A percentile compares a stretch with the other conserved stretches of the same genome.
phyloP scores from a whole-genome alignment of 371 early-diverging fungal genomes.

The Lichtheimia ramosa region DNA sequence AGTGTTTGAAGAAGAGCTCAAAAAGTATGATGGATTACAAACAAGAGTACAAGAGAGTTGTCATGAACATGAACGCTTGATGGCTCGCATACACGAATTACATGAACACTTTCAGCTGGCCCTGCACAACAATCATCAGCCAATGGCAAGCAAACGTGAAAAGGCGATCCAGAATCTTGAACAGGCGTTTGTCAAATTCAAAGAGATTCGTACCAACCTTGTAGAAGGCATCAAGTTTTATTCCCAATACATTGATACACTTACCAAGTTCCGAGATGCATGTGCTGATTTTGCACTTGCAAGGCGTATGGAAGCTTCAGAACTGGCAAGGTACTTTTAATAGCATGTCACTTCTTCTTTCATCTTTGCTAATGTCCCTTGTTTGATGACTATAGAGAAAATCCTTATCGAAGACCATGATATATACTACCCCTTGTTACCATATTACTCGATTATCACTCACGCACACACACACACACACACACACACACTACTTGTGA shows the following conservation, averaged over 20 bases:
- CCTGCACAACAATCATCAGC: slow-evolving; percentile 35
- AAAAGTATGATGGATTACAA: slow-evolving; percentile 62
- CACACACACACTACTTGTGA: too few species aligned
- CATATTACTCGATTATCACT: too few species aligned
- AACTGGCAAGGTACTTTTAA: slow-evolving; percentile 38
- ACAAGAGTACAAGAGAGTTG: slow-evolving; percentile 43
- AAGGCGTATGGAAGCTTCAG: slow-evolving; percentile 69
- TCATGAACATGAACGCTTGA: slow-evolving; percentile 56
- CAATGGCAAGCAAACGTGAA: slow-evolving; percentile 59
- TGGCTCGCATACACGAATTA: slow-evolving; percentile 53
- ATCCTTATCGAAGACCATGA: too few species aligned
- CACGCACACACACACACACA: too few species aligned
- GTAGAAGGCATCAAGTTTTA: slow-evolving; percentile 80
- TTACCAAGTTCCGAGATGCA: slow-evolving; percentile 58
- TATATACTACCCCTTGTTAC: too few species aligned
- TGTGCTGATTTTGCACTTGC: slow-evolving; percentile 73
- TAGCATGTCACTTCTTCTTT: too few species aligned
- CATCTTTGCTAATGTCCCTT: too few species aligned
- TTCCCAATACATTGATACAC: slow-evolving; percentile 61
- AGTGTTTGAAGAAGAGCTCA: slow-evolving; percentile 62
- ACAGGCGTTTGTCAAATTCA: slow-evolving; percentile 64
- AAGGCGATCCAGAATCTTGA: slow-evolving; percentile 71
- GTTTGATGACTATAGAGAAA: too few species aligned
- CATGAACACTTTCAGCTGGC: slow-evolving; percentile 64
- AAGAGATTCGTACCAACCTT: slow-evolving; percentile 65